These are phyloP conservation scores for Melampsora occidentalis DNA, from an alignment of 1,284 basidiomycete species.

Conservation along the genomic window DNA sequence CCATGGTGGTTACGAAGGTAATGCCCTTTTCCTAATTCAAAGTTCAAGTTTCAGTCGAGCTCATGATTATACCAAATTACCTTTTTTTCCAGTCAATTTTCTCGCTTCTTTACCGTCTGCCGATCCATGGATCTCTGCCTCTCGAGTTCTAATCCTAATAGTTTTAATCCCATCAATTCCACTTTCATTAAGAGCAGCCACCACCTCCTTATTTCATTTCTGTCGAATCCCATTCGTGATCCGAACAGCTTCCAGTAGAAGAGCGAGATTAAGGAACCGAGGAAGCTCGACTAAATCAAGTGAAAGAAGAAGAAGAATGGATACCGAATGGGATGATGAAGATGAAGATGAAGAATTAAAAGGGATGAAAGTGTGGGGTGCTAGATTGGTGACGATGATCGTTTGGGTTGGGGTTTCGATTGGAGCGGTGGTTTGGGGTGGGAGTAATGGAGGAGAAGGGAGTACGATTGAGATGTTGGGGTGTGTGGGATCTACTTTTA, in stretches of 20 bases:
- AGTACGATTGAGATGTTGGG: slow-evolving; percentile 47
- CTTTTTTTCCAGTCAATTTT: slow-evolving; percentile 46
- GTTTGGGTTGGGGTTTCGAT: slow-evolving; percentile 44
- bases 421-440: slow-evolving; percentile 30
- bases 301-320: slow-evolving; percentile 27
- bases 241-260: slow-evolving; percentile 24
- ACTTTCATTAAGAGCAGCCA: slow-evolving; percentile 36
- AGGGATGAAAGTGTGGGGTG: slow-evolving; percentile 25
- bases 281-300: neutral
- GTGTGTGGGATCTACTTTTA: slow-evolving; percentile 45
- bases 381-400: slow-evolving; percentile 27
- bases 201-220: slow-evolving; percentile 44
- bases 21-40: neutral
- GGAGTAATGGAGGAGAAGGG: slow-evolving; percentile 45
- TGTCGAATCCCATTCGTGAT: slow-evolving; percentile 39
- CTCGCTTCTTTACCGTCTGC: slow-evolving; percentile 47
- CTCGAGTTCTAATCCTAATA: slow-evolving; percentile 47
- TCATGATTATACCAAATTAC: neutral
- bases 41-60: neutral
- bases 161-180: slow-evolving; percentile 46
- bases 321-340: slow-evolving; percentile 41
- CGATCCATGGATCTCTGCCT: slow-evolving; percentile 48
- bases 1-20: slow-evolving; percentile 39
- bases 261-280: slow-evolving; percentile 27
- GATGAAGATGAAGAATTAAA: slow-evolving; percentile 36